phyloP scores from a whole-genome alignment of 148 eudicot species.

The Tetragonia tetragonoides region DNA sequence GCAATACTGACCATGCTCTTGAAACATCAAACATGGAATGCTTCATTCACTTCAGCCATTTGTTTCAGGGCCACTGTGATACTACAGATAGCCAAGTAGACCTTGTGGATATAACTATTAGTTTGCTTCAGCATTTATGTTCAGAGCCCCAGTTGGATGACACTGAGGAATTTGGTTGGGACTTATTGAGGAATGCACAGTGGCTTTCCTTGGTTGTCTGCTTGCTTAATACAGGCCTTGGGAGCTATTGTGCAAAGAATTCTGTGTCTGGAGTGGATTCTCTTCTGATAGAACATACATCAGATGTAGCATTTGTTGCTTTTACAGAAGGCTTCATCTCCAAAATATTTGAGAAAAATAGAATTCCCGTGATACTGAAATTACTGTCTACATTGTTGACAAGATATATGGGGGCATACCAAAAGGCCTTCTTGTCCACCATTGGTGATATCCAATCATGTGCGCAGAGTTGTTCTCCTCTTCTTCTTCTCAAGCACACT shows the following conservation, averaged over 20 bases:
- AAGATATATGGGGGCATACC: constrained; percentile 51
- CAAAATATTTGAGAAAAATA: constrained; percentile 40
- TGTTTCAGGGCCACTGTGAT: constrained; percentile 40
- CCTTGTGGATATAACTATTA: constrained; percentile 37
- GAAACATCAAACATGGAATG: constrained; percentile 51
- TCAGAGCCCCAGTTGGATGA: constrained; percentile 40
- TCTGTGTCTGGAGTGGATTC: constrained; percentile 33
- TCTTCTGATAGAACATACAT: constrained; percentile 33
- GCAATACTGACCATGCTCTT: constrained; percentile 32
- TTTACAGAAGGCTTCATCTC: constrained; percentile 50
- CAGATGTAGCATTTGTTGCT: constrained; percentile 52
- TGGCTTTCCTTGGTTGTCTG: constrained; percentile 78
- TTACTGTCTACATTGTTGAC: constrained; percentile 55
- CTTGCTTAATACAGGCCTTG: constrained; percentile 49
- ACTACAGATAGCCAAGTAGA: constrained; percentile 29
- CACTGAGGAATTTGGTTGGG: constrained; percentile 59
- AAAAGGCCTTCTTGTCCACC: constrained; percentile 57
- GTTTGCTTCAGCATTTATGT: constrained; percentile 56
- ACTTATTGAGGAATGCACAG: constrained; percentile 63
- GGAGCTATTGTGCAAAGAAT: constrained; percentile 43
- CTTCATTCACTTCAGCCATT: constrained; percentile 59
- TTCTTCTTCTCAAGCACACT: constrained; percentile 66
- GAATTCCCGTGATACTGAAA: constrained; percentile 45
- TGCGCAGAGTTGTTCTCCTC: constrained; percentile 37
- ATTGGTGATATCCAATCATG: constrained; percentile 35